These are phyloP conservation scores for Tylopilus sp. DNA, from an alignment of 1,284 basidiomycete genomes.

Conservation along the genomic window DNA sequence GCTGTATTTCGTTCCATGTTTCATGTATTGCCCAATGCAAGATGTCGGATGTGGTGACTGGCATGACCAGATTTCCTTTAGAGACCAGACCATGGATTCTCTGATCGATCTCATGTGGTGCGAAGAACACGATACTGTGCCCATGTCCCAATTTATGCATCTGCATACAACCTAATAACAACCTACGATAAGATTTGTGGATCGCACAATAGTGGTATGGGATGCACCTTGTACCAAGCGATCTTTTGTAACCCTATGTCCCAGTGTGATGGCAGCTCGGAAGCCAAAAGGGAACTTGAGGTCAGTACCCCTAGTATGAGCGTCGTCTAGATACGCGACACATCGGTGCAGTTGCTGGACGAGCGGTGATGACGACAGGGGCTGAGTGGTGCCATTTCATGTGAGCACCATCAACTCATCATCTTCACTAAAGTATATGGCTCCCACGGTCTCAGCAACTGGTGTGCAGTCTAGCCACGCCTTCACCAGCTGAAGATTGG, in stretches of 20 bases:
- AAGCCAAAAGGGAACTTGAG: conserved; percentile 3
- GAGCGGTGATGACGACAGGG: conserved; percentile 45
- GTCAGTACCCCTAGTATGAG: conserved; percentile 42
- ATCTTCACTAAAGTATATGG: conserved; percentile 48
- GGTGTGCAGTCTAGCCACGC: conserved; percentile 38
- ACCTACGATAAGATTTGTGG: not conserved
- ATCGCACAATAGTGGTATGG: not conserved
- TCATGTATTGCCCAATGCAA: conserved; percentile 48
- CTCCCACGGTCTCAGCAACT: conserved; percentile 37
- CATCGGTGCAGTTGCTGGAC: conserved; percentile 44
- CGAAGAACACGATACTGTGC: conserved; percentile 52
- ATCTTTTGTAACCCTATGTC: conserved; percentile 56
- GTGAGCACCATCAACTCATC: conserved; percentile 46
- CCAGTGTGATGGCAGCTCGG: conserved; percentile 35
- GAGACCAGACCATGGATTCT: conserved; percentile 36
- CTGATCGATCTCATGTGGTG: conserved; percentile 46
- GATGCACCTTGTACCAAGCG: conserved; percentile 50
- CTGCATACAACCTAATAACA: conserved; percentile 46
- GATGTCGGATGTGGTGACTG: conserved; percentile 32
- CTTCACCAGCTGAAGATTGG: conserved; percentile 42
- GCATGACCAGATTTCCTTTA: not conserved
- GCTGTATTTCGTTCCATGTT: conserved; percentile 45
- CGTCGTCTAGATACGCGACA: conserved; percentile 56
- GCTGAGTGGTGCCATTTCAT: conserved; percentile 40
- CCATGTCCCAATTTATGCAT: conserved; percentile 52